Conservation (phyloP, 305 asterid species). For the Striga hermonthica region DNA sequence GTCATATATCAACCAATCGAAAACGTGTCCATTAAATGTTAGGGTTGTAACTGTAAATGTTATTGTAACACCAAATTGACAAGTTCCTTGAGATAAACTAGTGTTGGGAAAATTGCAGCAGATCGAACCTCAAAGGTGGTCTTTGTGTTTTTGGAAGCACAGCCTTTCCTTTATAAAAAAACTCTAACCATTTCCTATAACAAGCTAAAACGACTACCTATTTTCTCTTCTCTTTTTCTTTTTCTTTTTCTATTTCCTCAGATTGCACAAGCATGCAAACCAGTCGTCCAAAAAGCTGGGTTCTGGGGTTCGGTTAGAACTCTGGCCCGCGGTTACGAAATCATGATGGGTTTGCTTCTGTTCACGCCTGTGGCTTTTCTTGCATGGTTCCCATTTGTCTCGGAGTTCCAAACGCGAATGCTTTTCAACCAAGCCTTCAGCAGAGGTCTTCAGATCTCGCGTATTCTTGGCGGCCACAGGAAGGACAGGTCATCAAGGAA, state of each 20-base stretch:
- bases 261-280: conserved; percentile 94
- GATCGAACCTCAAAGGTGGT: too few relatives aligned
- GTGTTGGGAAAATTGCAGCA: too few relatives aligned
- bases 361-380: conserved; percentile 86
- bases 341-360: conserved; percentile 75
- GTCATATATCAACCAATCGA: too few relatives aligned
- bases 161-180: too few relatives aligned
- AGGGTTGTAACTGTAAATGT: too few relatives aligned
- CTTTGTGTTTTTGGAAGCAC: too few relatives aligned
- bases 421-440: conserved; percentile 96
- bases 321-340: conserved; percentile 84
- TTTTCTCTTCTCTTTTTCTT: too few relatives aligned
- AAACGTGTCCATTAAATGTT: too few relatives aligned
- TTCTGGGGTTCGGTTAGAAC: conserved; percentile 87
- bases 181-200: too few relatives aligned
- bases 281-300: conserved; percentile 55
- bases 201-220: too few relatives aligned
- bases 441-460: conserved; percentile 92
- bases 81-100: too few relatives aligned
- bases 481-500: conserved; percentile 74
- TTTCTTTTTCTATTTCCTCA: conserved; percentile 6
- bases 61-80: too few relatives aligned
- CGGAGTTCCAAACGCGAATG: conserved; percentile 90
- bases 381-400: conserved; percentile 90
- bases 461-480: conserved; percentile 87